These are phyloP conservation scores for Dictyostelium brefeldianum DNA, from an alignment of 78 protist genomes.

Conservation along the genomic window DNA sequence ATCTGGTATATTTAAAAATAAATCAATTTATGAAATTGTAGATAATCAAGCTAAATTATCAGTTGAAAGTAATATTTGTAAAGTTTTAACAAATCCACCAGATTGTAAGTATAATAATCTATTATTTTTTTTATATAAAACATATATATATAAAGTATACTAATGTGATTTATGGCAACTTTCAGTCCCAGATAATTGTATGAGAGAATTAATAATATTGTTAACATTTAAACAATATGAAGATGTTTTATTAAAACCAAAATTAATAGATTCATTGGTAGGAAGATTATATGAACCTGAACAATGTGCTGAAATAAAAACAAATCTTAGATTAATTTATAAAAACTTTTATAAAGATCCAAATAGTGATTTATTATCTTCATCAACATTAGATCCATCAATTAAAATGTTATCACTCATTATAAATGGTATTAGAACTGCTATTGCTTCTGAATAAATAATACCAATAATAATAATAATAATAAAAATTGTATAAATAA, in stretches of 20 bases:
- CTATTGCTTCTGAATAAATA: constrained; percentile 9
- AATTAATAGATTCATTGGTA: neutral
- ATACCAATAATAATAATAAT: neutral
- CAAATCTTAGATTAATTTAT: constrained; percentile 9
- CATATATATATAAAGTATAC: too few relatives aligned
- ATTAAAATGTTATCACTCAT: constrained; percentile 17
- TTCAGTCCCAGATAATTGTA: constrained; percentile 5
- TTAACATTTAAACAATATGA: constrained; percentile 61
- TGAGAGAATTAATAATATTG: constrained; percentile 45
- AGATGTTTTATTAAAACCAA: constrained; percentile 5
- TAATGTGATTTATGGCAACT: too few relatives aligned
- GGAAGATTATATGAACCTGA: neutral
- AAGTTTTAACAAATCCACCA: constrained; percentile 10
- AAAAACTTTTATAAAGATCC: neutral
- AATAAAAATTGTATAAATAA: neutral
- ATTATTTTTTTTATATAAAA: neutral
- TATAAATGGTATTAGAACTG: constrained; percentile 38
- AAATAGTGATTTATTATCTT: neutral
- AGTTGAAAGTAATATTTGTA: neutral
- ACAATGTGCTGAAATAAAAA: neutral
- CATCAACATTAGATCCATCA: constrained; percentile 8
- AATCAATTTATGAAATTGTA: neutral
- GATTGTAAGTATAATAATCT: neutral
- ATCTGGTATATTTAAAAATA: neutral
- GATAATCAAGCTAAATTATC: neutral